These are phyloP conservation scores for Uromyces viciae-fabae DNA, from an alignment of 1,284 basidiomycete genomes.

Conservation along the genomic window DNA sequence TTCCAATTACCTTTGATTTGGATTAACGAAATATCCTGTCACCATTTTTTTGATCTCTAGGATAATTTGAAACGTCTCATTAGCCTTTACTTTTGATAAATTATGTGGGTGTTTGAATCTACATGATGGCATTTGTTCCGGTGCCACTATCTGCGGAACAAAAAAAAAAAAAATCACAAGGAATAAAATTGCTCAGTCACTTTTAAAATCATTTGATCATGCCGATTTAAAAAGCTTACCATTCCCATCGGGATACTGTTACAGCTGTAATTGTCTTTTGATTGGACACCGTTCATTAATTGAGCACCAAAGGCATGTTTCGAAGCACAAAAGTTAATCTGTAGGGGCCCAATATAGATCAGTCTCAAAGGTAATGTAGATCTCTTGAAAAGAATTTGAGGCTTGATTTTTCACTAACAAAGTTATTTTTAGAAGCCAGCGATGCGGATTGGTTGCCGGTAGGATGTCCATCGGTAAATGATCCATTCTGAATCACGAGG, in stretches of 20 bases:
- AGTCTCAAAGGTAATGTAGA: neutral
- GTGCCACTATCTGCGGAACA: constrained; percentile 20
- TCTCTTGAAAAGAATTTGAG: neutral
- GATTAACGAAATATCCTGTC: constrained; percentile 31
- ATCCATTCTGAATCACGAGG: constrained; percentile 12
- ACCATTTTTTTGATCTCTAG: constrained; percentile 32
- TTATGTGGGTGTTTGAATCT: constrained; percentile 36
- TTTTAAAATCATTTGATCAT: neutral
- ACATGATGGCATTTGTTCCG: constrained; percentile 22
- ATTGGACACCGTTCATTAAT: constrained; percentile 38
- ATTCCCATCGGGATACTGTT: constrained; percentile 44
- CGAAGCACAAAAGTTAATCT: constrained; percentile 41
- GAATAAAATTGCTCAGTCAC: neutral
- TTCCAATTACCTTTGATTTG: constrained; percentile 9
- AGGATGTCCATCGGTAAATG: constrained; percentile 15
- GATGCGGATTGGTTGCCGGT: constrained; percentile 19
- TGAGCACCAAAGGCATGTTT: constrained; percentile 1
- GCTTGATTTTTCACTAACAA: constrained; percentile 5
- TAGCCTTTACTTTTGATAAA: constrained; percentile 31
- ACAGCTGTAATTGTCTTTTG: constrained; percentile 3
- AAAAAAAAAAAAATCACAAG: neutral
- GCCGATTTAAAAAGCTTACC: neutral
- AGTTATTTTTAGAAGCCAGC: constrained; percentile 26
- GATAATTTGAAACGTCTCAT: constrained; percentile 12
- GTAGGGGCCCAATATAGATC: neutral